Percentiles rank a stretch among this genome's conserved stretches.
Conservation (phyloP, 2,329 filamentous ascomycete genomes). For the Cyanodermella asteris region DNA sequence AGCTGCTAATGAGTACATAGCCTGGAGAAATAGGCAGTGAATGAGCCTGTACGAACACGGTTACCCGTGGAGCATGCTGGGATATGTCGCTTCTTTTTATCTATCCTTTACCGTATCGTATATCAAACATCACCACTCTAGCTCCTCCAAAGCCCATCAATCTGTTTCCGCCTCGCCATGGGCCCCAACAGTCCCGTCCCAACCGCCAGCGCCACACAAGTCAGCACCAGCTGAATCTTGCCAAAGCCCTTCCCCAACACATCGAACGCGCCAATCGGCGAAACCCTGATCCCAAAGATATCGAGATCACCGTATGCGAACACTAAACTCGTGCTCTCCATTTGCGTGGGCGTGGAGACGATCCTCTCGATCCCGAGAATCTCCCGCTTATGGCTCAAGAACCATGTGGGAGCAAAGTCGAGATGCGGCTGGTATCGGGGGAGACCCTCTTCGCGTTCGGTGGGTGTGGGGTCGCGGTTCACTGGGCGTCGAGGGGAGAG, state of each 20-base stretch:
- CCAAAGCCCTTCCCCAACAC: conserved; percentile 85
- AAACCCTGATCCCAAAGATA: conserved; percentile 64
- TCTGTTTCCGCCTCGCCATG: too few relatives aligned
- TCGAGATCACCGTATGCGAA: conserved; percentile 63
- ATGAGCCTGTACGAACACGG: too few relatives aligned
- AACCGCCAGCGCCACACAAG: conserved; percentile 55
- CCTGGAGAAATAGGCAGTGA: too few relatives aligned
- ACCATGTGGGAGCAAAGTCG: conserved; percentile 62
- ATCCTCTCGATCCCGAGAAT: conserved; percentile 54
- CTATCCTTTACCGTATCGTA: too few relatives aligned
- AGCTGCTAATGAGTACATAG: too few relatives aligned
- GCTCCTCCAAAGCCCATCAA: too few relatives aligned
- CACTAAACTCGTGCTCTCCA: conserved; percentile 82
- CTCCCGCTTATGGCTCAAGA: conserved; percentile 63
- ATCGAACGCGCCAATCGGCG: conserved; percentile 82
- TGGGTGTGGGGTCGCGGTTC: conserved; percentile 57
- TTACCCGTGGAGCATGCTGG: too few relatives aligned
- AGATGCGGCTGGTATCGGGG: conserved; percentile 53
- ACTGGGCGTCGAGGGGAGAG: conserved; percentile 75
- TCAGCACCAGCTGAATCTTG: conserved; percentile 63
- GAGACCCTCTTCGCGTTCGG: conserved; percentile 68
- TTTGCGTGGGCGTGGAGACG: conserved; percentile 50
- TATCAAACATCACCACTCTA: too few relatives aligned
- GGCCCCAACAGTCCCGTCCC: conserved; percentile 64
- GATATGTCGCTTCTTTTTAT: too few relatives aligned